Evolutionary conservation across 768 basidiomycete species (phyloP), one percentile per base, ranked within the genome.

Genomic region (Russula dissimulans): DNA sequence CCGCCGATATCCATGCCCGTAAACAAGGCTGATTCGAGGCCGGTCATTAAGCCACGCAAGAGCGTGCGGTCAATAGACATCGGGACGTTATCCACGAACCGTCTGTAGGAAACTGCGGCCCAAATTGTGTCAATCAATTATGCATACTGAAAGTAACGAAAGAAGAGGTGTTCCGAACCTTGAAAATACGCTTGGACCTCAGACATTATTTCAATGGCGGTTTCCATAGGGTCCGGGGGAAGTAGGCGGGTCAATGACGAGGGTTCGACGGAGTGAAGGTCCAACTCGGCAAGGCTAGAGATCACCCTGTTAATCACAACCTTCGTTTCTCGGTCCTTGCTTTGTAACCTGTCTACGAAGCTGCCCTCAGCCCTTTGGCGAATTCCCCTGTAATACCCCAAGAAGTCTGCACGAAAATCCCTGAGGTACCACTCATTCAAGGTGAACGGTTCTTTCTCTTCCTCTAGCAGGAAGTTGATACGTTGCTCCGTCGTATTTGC

Each of bases 171-270:
- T 34, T n/a, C 58, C 61, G 12, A 65, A 87, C 87, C 87, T 79
- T 87, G 83, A 68, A 88, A 88, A 61, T 88, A 88, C 0, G 84
- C 86, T 5, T 84, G 74, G 4, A 87, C 84, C 50, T 83, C 79
- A 0, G 85, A 84, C 86, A 89, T 89, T 64, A 89, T 83, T 8
- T 67, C 66, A 5, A 87, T 63, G 0, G 83, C 83, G 0, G 78
- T 73, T 42, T 82, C 81, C 77, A 77, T 79, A 3, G 69, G 70
- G 56, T 86, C 84, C 0, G 73, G 55, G 0, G 79, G 77, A 9
- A 83, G 71, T 0, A 87, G 67, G 63, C 76, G 81, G 0, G 75
- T 64, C 0, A 87, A 56, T 53, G 81, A 79, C 2, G 70, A 71
- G 0, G 73, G 67, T 32, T 72, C 70, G 38, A 77, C 65, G 1